Evolutionary conservation across 345 rosid genomes (phyloP).

Genomic region (Citrus mangshanensis): DNA sequence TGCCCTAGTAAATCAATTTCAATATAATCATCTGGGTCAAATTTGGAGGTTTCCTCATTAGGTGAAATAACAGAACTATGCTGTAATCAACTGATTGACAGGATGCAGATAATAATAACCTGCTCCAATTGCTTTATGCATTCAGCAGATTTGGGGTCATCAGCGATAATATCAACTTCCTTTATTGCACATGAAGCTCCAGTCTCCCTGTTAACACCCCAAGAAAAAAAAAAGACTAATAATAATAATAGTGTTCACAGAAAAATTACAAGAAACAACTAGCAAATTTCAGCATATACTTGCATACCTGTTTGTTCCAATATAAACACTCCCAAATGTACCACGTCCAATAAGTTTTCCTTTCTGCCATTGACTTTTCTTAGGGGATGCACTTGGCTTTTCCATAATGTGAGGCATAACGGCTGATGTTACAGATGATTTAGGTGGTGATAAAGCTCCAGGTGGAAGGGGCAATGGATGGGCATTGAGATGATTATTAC

Average conservation of each 20-base stretch:
- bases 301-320: slow-evolving; percentile 50
- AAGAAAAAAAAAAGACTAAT: background rate
- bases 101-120: slow-evolving; percentile 31
- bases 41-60: background rate
- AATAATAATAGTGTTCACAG: background rate
- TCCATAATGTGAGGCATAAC: slow-evolving; percentile 23
- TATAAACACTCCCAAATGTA: slow-evolving; percentile 69
- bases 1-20: background rate
- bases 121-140: slow-evolving; percentile 67
- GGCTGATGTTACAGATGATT: slow-evolving; percentile 11
- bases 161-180: slow-evolving; percentile 57
- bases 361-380: slow-evolving; percentile 58
- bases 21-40: background rate
- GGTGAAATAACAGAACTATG: background rate
- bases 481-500: slow-evolving; percentile 26
- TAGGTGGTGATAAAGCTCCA: slow-evolving; percentile 23
- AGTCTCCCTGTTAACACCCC: slow-evolving; percentile 42
- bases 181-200: slow-evolving; percentile 81
- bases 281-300: slow-evolving; percentile 7
- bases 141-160: slow-evolving; percentile 60
- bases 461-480: slow-evolving; percentile 78
- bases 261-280: background rate
- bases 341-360: slow-evolving; percentile 78
- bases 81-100: background rate
- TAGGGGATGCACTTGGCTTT: slow-evolving; percentile 16